Conservation (phyloP, 768 basidiomycete species). For the Calocybe cyanea region DNA sequence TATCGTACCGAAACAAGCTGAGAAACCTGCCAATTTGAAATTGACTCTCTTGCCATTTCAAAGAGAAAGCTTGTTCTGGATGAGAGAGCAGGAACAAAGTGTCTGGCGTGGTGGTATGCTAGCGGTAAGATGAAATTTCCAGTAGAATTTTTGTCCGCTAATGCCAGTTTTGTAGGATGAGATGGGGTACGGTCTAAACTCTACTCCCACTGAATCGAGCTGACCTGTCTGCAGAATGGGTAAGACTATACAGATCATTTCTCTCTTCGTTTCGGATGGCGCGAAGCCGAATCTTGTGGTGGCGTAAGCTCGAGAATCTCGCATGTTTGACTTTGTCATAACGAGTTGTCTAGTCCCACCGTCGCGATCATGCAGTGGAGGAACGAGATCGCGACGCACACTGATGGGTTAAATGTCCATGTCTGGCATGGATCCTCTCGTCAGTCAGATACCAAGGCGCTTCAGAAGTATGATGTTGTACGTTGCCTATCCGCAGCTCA, state of each 20-base stretch:
- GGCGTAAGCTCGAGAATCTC: conserved; percentile 55
- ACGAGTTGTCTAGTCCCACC: conserved; percentile 35
- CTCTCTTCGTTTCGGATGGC: conserved; percentile 76
- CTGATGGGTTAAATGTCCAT: conserved; percentile 77
- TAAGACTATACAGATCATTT: conserved; percentile 95
- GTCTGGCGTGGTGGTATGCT: conserved; percentile 91
- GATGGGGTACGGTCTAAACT: conserved; percentile 62
- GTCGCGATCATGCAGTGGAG: conserved; percentile 80
- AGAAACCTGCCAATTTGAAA: conserved; percentile 82
- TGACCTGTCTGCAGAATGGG: conserved; percentile 59
- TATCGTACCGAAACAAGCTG: conserved; percentile 62
- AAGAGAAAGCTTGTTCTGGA: conserved; percentile 92
- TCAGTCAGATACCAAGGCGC: conserved; percentile 57
- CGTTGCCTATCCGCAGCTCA: conserved; percentile 17
- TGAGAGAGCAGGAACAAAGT: conserved; percentile 87
- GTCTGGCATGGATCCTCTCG: conserved; percentile 91
- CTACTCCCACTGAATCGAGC: neutral
- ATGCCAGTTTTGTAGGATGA: conserved; percentile 56
- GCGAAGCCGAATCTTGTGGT: conserved; percentile 86
- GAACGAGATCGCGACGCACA: conserved; percentile 87
- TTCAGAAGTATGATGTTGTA: conserved; percentile 88
- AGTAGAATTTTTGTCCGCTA: neutral
- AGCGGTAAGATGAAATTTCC: conserved; percentile 51
- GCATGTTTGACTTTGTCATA: conserved; percentile 39
- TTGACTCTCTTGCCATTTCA: conserved; percentile 91